A percentile compares a stretch with the other conserved stretches of the same genome.
These are phyloP conservation scores for Rosa chinensis DNA, from an alignment of 306 rosid genomes.

Conservation along the genomic window DNA sequence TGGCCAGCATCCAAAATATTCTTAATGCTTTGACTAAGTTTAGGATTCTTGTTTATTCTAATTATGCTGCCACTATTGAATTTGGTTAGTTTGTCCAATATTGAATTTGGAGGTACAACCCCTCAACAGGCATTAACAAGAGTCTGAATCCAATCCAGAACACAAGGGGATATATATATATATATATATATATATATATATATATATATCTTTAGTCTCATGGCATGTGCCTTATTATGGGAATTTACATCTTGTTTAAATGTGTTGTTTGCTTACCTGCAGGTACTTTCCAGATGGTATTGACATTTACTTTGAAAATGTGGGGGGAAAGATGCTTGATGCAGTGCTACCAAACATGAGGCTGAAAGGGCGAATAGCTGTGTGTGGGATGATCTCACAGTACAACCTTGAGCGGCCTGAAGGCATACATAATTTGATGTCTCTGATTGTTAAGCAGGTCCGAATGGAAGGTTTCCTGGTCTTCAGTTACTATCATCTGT, in stretches of 20 bases:
- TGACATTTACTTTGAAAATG: constrained; percentile 24
- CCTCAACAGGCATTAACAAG: background rate
- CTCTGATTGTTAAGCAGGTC: background rate
- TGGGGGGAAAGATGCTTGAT: constrained; percentile 23
- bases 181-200: too few species aligned
- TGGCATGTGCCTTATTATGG: background rate
- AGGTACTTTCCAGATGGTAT: constrained; percentile 22
- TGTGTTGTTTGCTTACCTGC: background rate
- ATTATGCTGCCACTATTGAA: background rate
- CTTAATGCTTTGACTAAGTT: background rate
- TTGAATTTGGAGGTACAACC: background rate
- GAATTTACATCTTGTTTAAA: background rate
- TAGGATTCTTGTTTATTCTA: background rate
- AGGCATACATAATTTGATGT: constrained; percentile 8
- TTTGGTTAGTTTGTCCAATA: background rate
- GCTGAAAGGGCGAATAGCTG: constrained; percentile 15
- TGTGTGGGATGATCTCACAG: constrained; percentile 22
- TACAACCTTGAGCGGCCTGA: constrained; percentile 13
- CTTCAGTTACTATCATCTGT: background rate
- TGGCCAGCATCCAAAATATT: background rate
- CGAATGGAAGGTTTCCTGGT: background rate
- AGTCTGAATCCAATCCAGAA: background rate
- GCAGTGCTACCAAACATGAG: constrained; percentile 27
- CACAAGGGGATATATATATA: too few species aligned
- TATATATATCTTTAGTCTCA: background rate